Percentiles rank a stretch among this genome's conserved stretches.
These are phyloP conservation scores for Sphaerulina musiva DNA, from an alignment of 2,329 filamentous ascomycete species.

Conservation along the genomic window DNA sequence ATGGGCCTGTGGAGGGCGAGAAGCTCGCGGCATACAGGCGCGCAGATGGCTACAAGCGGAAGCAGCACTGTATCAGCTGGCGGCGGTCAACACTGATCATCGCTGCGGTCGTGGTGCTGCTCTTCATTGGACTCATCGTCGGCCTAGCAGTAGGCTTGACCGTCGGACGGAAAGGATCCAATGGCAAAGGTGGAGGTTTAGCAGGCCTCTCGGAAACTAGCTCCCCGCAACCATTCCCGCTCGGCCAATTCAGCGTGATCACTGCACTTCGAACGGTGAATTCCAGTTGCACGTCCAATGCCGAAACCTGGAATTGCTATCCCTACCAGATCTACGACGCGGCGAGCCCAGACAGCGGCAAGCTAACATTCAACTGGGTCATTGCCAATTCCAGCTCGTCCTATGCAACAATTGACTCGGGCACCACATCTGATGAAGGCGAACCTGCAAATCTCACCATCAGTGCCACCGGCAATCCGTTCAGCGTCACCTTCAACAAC, in stretches of 20 bases:
- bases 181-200: not conserved
- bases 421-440: constrained; percentile 51
- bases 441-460: constrained; percentile 33
- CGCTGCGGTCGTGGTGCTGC: constrained; percentile 33
- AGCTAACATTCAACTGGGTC: constrained; percentile 56
- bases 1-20: constrained; percentile 26
- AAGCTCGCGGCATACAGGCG: constrained; percentile 26
- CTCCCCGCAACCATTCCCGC: constrained; percentile 45
- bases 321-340: constrained; percentile 49
- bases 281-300: constrained; percentile 53
- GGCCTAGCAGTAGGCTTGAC: constrained; percentile 37
- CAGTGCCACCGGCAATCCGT: constrained; percentile 51
- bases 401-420: constrained; percentile 44
- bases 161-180: constrained; percentile 14
- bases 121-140: constrained; percentile 34
- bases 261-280: constrained; percentile 51
- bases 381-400: constrained; percentile 42
- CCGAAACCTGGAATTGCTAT: constrained; percentile 57
- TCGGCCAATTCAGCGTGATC: constrained; percentile 56
- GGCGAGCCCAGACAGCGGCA: constrained; percentile 30
- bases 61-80: constrained; percentile 30
- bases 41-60: constrained; percentile 13
- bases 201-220: not conserved
- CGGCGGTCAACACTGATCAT: constrained; percentile 38
- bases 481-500: constrained; percentile 52